phyloP scores from a whole-genome alignment of 169 alveolate genomes.

The Fabrea salina region DNA sequence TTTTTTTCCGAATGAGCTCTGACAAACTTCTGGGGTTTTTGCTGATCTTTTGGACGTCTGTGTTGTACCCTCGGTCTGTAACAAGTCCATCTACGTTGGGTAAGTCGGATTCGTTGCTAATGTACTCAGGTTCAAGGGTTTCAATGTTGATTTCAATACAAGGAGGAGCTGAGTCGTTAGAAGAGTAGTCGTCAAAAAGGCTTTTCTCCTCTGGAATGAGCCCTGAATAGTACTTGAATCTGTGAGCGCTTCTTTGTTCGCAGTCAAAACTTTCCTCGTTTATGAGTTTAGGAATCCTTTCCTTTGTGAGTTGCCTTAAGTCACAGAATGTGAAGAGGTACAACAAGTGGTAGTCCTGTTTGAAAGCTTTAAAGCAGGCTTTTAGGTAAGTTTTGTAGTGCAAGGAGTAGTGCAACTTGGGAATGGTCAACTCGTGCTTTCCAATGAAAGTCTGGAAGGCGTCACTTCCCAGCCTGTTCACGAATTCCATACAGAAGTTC shows the following conservation, averaged over 20 bases:
- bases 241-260: background rate
- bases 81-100: background rate
- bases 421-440: background rate
- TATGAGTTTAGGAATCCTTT: background rate
- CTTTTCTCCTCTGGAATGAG: background rate
- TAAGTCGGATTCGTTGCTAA: background rate
- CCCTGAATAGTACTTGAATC: background rate
- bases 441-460: background rate
- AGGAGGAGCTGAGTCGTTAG: no score
- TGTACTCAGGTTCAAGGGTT: background rate
- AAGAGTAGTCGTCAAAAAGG: background rate
- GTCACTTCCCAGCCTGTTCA: background rate
- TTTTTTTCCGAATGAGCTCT: no score
- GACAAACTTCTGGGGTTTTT: no score
- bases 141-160: no score
- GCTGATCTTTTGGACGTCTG: background rate
- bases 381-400: background rate
- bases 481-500: background rate
- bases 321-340: background rate
- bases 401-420: background rate
- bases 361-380: background rate
- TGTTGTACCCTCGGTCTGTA: background rate
- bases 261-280: background rate
- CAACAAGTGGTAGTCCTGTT: background rate
- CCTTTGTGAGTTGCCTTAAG: background rate